Conservation (phyloP, 2,329 filamentous ascomycete genomes). For the Leptosphaerulina australis region DNA sequence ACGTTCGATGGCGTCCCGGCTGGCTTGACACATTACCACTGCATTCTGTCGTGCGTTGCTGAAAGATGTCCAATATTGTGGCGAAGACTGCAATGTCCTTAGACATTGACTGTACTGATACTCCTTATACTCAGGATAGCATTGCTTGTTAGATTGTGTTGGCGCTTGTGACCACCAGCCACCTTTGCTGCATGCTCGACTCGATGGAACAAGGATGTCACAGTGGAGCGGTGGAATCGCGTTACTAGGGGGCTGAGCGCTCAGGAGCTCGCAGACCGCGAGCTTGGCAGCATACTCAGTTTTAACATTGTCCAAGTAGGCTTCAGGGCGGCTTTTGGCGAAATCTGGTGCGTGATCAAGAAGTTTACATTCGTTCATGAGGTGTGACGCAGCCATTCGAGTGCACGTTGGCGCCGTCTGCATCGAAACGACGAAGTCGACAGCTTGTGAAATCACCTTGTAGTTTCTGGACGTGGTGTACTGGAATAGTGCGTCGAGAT, state of each 20-base stretch:
- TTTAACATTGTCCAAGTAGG: slow-evolving; percentile 50
- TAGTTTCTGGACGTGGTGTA: slow-evolving; percentile 32
- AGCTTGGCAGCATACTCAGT: slow-evolving; percentile 67
- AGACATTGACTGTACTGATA: slow-evolving; percentile 58
- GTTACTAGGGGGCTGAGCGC: slow-evolving; percentile 48
- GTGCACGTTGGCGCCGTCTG: slow-evolving; percentile 53
- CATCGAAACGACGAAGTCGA: slow-evolving; percentile 33
- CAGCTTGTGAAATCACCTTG: slow-evolving; percentile 31
- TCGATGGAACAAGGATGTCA: slow-evolving; percentile 53
- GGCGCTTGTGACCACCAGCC: slow-evolving; percentile 31
- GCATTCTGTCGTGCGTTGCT: slow-evolving; percentile 67
- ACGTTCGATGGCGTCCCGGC: slow-evolving; percentile 64
- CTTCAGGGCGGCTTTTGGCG: slow-evolving; percentile 33
- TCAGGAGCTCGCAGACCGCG: slow-evolving; percentile 66
- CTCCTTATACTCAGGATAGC: slow-evolving; percentile 44
- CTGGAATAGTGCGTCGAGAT: slow-evolving; percentile 30
- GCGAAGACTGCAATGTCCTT: slow-evolving; percentile 58
- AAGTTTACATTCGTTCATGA: slow-evolving; percentile 61
- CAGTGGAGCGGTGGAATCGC: slow-evolving; percentile 60
- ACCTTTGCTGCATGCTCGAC: slow-evolving; percentile 37
- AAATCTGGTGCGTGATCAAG: slow-evolving; percentile 48
- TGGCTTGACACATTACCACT: slow-evolving; percentile 66
- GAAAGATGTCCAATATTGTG: slow-evolving; percentile 69
- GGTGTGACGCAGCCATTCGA: slow-evolving; percentile 57
- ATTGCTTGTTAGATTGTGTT: slow-evolving; percentile 31